Conservation (phyloP, 805 yeast species). For the Pichia phayaonensis region DNA sequence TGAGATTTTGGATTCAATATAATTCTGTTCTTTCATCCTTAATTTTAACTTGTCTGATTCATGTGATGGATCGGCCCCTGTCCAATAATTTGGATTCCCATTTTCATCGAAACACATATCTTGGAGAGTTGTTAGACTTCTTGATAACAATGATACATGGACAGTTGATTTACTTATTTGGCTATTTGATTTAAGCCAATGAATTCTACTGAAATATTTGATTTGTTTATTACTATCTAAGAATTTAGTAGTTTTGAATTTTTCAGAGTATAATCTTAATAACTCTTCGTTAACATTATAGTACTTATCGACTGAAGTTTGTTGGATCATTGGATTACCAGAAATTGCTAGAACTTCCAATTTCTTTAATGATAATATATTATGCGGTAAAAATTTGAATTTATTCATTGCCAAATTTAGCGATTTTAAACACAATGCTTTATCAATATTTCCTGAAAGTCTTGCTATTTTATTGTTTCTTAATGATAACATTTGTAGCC, state of each 20-base stretch:
- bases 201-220: slow-evolving; percentile 21
- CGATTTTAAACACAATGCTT: slow-evolving; percentile 36
- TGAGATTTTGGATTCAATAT: slow-evolving; percentile 13
- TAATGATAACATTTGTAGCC: slow-evolving; percentile 43
- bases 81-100: slow-evolving; percentile 7
- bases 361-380: slow-evolving; percentile 38
- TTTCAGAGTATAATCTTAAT: slow-evolving; percentile 16
- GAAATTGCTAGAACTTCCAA: slow-evolving; percentile 38
- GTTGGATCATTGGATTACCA: slow-evolving; percentile 36
- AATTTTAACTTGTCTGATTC: background rate
- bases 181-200: slow-evolving; percentile 23
- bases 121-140: slow-evolving; percentile 28
- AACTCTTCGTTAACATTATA: slow-evolving; percentile 16
- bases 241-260: background rate
- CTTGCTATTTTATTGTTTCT: slow-evolving; percentile 42
- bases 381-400: slow-evolving; percentile 44
- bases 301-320: slow-evolving; percentile 13
- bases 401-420: slow-evolving; percentile 46
- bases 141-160: slow-evolving; percentile 20
- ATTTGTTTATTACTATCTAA: slow-evolving; percentile 12
- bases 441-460: slow-evolving; percentile 41
- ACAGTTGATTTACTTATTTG: slow-evolving; percentile 18
- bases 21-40: slow-evolving; percentile 10
- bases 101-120: slow-evolving; percentile 17
- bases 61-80: background rate